phyloP scores from a whole-genome alignment of 2,329 filamentous ascomycete genomes.

The Fusarium hostae region DNA sequence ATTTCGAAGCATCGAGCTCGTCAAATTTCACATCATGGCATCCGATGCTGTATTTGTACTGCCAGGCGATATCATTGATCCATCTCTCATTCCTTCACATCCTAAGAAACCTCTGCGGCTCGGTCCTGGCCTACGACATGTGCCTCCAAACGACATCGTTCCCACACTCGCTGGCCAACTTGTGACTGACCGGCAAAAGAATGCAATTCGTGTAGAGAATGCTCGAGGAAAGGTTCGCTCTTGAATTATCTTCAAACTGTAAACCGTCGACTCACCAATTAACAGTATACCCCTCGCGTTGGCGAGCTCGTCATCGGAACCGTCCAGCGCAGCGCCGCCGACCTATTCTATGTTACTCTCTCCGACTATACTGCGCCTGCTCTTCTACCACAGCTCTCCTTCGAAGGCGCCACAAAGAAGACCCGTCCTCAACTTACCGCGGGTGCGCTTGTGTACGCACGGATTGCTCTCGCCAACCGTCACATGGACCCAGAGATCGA shows the following conservation, averaged over 20 bases:
- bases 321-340: constrained; percentile 77
- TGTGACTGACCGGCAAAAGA: constrained; percentile 76
- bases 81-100: constrained; percentile 73
- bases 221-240: constrained; percentile 72
- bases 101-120: constrained; percentile 79
- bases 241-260: not conserved
- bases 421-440: constrained; percentile 80
- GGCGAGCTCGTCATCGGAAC: constrained; percentile 91
- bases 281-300: constrained; percentile 79
- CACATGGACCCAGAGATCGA: constrained; percentile 92
- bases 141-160: constrained; percentile 78
- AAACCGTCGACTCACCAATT: not conserved
- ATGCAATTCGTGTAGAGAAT: constrained; percentile 80
- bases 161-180: constrained; percentile 75
- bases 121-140: constrained; percentile 84
- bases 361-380: constrained; percentile 73
- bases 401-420: constrained; percentile 92
- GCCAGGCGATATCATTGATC: constrained; percentile 81
- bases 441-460: constrained; percentile 88
- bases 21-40: constrained; percentile 58
- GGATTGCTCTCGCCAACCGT: constrained; percentile 79
- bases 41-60: constrained; percentile 74
- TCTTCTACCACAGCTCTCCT: constrained; percentile 86
- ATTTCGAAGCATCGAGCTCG: not conserved
- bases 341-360: constrained; percentile 83